Conservation (phyloP, 345 rosid genomes). For the Alliaria petiolata region DNA sequence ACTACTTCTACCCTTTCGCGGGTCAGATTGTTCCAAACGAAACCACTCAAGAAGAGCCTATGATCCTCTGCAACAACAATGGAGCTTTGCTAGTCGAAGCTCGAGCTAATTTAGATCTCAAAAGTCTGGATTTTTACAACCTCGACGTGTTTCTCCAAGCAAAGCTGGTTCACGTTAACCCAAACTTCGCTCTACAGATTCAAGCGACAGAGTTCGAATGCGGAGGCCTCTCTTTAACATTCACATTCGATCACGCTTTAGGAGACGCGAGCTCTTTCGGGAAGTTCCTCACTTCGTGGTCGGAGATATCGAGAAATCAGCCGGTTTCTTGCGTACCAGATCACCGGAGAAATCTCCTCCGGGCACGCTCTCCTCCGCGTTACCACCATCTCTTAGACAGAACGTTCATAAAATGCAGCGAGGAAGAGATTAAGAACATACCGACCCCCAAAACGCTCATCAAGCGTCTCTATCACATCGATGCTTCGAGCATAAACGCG, state of each 20-base stretch:
- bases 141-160: conserved; percentile 46
- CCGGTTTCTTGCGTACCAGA: conserved; percentile 61
- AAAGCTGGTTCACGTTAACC: conserved; percentile 45
- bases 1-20: conserved; percentile 64
- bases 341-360: conserved; percentile 58
- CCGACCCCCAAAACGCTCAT: conserved; percentile 40
- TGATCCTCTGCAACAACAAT: conserved; percentile 58
- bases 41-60: conserved; percentile 49
- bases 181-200: conserved; percentile 52
- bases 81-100: conserved; percentile 64
- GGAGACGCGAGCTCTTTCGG: conserved; percentile 77
- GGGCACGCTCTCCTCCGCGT: conserved; percentile 52
- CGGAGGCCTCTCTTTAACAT: conserved; percentile 65
- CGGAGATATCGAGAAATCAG: conserved; percentile 55
- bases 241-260: conserved; percentile 83
- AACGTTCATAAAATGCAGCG: conserved; percentile 55
- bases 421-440: conserved; percentile 59
- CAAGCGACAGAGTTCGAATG: conserved; percentile 58
- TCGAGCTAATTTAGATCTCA: conserved; percentile 43
- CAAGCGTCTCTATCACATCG: conserved; percentile 72
- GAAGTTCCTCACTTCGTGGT: conserved; percentile 63
- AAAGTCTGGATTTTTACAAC: conserved; percentile 53
- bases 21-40: conserved; percentile 57
- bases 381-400: conserved; percentile 55
- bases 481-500: conserved; percentile 41